These are phyloP conservation scores for Selaginella tamariscina DNA, from an alignment of 75 land plant genomes.

Conservation along the genomic window DNA sequence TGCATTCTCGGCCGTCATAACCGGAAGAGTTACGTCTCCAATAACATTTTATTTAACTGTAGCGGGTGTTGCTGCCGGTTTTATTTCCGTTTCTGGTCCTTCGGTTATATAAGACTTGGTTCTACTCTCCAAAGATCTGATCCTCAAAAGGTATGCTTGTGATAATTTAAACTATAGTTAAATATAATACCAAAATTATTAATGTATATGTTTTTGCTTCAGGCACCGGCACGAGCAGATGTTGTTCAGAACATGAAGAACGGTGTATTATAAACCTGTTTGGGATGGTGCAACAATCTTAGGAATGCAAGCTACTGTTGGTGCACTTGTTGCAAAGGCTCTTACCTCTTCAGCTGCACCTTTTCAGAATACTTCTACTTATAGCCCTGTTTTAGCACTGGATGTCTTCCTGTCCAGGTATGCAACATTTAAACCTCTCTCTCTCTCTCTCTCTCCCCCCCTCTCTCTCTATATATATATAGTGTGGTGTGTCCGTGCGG, in stretches of 20 bases:
- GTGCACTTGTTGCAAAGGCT: constrained; percentile 87
- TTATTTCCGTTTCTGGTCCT: constrained; percentile 97
- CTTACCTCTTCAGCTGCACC: constrained; percentile 80
- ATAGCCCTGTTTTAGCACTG: constrained; percentile 91
- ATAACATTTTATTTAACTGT: constrained; percentile 77
- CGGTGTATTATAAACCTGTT: constrained; percentile 69
- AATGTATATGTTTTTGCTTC: constrained; percentile 16
- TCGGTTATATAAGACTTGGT: constrained; percentile 78
- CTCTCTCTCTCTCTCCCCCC: not conserved
- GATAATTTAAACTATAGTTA: not conserved
- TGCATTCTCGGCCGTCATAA: constrained; percentile 74
- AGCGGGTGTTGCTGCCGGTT: constrained; percentile 90
- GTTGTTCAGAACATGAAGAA: constrained; percentile 81
- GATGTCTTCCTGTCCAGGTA: constrained; percentile 99
- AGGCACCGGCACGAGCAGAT: constrained; percentile 97
- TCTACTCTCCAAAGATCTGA: not conserved
- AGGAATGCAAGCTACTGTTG: constrained; percentile 98
- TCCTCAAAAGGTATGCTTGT: not conserved
- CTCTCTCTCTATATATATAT: no score
- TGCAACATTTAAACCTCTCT: not conserved
- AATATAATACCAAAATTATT: no score
- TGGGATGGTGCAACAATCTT: constrained; percentile 86
- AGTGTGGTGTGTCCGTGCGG: no score
- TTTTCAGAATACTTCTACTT: constrained; percentile 64
- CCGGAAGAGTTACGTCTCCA: constrained; percentile 76